Base-by-base conservation (phyloP, 169 alveolate genomes). In the Eimeria acervulina region DNA sequence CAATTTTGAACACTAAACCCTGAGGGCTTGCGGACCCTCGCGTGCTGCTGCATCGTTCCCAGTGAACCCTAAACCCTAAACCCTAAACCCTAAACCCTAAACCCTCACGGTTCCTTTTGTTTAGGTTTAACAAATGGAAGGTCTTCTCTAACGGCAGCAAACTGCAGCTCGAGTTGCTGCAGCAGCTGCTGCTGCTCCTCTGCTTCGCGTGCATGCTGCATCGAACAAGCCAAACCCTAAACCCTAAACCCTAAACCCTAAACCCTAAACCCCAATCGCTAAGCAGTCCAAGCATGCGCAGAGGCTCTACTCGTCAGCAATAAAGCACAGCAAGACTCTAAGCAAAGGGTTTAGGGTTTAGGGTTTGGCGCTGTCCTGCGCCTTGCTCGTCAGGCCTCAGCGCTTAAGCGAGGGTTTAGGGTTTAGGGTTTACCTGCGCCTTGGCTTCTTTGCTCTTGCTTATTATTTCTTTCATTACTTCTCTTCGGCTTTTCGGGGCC, bases 151-250 rank as follows among this genome's bases (percentile, higher is more conserved):
- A 76, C 87, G 6, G 87, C 87, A 76, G 87, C 51, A 76, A 76
- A 76, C 52, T 76, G 68, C 68, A 59, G 68, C 68, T 59, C 68
- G n/a, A 59, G 68, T 21, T 59, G 68, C 68, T 59, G 68, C 87
- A 76, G 87, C 87, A 76, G 87, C 87, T 38, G 87, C 87, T 76
- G 87, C 87, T 76, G 87, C 87, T 76, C 87, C 28, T 76, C 87
- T n/a, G 52, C 87, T 38, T 76, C 87, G 10, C 87, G 44, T 33
- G 87, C 87, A 19, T 76, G 87, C 87, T 76, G 87, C 87, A 33
- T 28, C 87, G 12, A 33, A 0, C 80, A 68, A 68, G 7, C 80
- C 3, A 63, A n/a, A 63, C 74, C 74, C 74, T 63, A 68, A 68
- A 68, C 80, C 80, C 80, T 68, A 68, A 68, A 90, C 44, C 52